A percentile compares a stretch with the other conserved stretches of the same genome.
Evolutionary conservation across 495 filamentous ascomycete species (phyloP).

Genomic region (Xylaria acuta): DNA sequence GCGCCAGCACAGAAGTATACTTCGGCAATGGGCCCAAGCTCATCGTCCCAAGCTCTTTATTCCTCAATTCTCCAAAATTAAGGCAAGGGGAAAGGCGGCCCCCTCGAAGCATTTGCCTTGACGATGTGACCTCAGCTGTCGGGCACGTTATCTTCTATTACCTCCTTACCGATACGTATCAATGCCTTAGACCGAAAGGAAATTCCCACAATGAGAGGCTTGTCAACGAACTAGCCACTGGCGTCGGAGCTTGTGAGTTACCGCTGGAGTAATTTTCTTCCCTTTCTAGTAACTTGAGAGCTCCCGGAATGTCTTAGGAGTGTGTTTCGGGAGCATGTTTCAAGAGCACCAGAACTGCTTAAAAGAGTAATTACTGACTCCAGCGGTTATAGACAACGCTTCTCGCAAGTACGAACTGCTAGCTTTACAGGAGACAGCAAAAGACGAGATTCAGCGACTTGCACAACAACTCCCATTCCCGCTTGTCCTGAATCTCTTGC

Average conservation of each 20-base stretch:
- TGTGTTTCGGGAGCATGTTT: too few relatives aligned
- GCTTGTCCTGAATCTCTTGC: constrained; percentile 32
- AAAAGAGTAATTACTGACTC: too few relatives aligned
- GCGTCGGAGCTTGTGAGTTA: constrained; percentile 25
- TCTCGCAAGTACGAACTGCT: constrained; percentile 28
- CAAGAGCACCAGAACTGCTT: too few relatives aligned
- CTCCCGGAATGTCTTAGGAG: too few relatives aligned
- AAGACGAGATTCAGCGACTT: constrained; percentile 26
- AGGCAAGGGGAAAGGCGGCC: not conserved
- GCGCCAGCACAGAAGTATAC: constrained; percentile 6
- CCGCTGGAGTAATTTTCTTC: too few relatives aligned
- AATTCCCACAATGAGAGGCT: constrained; percentile 24
- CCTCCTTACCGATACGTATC: constrained; percentile 31
- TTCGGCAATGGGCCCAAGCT: constrained; percentile 5
- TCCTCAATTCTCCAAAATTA: constrained; percentile 17
- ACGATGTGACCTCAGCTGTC: constrained; percentile 18
- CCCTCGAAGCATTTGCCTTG: not conserved
- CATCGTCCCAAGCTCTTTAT: constrained; percentile 20
- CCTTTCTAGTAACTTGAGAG: too few relatives aligned
- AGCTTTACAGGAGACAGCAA: constrained; percentile 29
- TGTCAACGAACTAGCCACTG: constrained; percentile 22
- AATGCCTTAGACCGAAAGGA: constrained; percentile 27
- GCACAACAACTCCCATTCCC: constrained; percentile 26
- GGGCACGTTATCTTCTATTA: constrained; percentile 32
- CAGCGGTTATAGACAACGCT: too few relatives aligned